Conservation (phyloP, 2,329 filamentous ascomycete species). For the Remersonia thermophila region DNA sequence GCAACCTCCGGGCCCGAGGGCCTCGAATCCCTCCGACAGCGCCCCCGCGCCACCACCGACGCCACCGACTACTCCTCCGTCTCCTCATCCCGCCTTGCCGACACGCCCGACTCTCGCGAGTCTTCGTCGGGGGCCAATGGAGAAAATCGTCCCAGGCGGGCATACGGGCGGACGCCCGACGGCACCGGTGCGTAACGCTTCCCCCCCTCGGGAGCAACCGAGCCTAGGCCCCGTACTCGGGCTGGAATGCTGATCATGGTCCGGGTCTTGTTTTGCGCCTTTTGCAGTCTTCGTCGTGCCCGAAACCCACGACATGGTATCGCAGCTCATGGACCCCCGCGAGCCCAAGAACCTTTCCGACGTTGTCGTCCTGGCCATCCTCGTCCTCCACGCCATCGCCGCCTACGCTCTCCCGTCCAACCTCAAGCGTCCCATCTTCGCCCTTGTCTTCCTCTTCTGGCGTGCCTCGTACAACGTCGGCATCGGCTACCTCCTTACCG, state of each 20-base stretch:
- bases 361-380: slow-evolving; percentile 61
- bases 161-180: slow-evolving; percentile 81
- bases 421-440: slow-evolving; percentile 66
- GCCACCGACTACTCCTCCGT: not conserved
- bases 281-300: slow-evolving; percentile 84
- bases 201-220: too few relatives aligned
- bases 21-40: slow-evolving; percentile 15
- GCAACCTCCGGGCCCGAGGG: slow-evolving; percentile 10
- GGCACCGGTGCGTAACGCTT: slow-evolving; percentile 60
- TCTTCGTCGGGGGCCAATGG: not conserved
- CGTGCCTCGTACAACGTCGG: slow-evolving; percentile 83
- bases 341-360: slow-evolving; percentile 94
- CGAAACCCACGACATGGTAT: slow-evolving; percentile 97
- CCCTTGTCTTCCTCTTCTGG: slow-evolving; percentile 82
- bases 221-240: not conserved
- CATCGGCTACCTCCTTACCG: slow-evolving; percentile 78
- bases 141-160: slow-evolving; percentile 44
- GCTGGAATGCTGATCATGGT: not conserved
- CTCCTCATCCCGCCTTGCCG: too few relatives aligned
- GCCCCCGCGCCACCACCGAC: slow-evolving; percentile 4
- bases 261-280: not conserved
- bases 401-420: slow-evolving; percentile 60
- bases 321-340: slow-evolving; percentile 84
- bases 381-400: slow-evolving; percentile 60
- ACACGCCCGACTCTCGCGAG: too few relatives aligned